phyloP scores from a whole-genome alignment of 139 green algal species.

The Coccomyxa sp. region DNA sequence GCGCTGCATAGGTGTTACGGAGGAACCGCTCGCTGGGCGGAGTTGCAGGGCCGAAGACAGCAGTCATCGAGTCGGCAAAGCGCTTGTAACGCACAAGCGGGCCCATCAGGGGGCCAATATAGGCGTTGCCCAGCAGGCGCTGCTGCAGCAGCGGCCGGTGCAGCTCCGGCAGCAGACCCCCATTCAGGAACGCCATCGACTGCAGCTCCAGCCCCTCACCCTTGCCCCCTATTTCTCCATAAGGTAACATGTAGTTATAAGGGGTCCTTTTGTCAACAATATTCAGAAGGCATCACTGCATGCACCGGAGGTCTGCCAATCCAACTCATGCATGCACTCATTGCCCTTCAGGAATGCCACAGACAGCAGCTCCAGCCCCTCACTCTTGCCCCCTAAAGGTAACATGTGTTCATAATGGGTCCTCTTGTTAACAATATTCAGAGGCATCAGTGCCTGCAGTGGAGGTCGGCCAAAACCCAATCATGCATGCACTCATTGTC shows the following conservation, averaged over 20 bases:
- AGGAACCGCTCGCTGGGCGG: background rate
- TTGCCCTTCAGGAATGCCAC: constrained; percentile 10
- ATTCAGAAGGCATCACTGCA: too few species aligned
- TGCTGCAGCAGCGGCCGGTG: background rate
- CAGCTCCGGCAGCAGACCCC: constrained; percentile 6
- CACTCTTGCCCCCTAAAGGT: background rate
- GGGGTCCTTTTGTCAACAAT: background rate
- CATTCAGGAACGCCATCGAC: constrained; percentile 13
- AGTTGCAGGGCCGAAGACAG: constrained; percentile 2
- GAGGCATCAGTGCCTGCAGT: background rate
- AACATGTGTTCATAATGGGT: background rate
- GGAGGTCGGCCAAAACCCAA: background rate
- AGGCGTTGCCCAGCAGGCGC: constrained; percentile 5
- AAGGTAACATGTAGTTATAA: background rate
- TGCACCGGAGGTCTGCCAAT: too few species aligned
- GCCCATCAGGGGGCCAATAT: constrained; percentile 1
- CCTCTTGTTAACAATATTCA: background rate
- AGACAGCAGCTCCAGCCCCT: constrained; percentile 3
- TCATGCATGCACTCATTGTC: background rate
- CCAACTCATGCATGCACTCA: background rate
- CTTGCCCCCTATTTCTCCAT: background rate
- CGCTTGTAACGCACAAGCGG: background rate
- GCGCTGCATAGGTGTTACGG: background rate
- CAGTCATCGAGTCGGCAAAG: background rate
- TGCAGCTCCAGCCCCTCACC: background rate